phyloP scores from a whole-genome alignment of 768 basidiomycete species.

The Phlebiopsis flavidoalba region DNA sequence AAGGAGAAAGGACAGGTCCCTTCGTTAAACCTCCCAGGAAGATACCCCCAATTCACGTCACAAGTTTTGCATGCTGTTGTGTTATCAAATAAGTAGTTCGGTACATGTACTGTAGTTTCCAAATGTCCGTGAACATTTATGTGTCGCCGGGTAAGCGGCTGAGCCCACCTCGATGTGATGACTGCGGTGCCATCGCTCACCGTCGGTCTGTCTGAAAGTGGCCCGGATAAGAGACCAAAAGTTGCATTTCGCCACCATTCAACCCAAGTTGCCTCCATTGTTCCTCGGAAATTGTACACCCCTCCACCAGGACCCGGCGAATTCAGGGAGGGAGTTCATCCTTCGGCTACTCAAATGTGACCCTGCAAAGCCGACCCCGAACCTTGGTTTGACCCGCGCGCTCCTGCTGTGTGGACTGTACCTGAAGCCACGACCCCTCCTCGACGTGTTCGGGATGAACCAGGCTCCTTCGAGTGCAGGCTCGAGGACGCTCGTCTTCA shows the following conservation, averaged over 20 bases:
- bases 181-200: background rate
- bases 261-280: background rate
- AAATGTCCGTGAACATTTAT: background rate
- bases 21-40: background rate
- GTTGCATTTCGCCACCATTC: background rate
- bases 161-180: background rate
- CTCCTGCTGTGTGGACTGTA: background rate
- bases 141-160: background rate
- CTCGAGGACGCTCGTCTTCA: background rate
- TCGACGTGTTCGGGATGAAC: slow-evolving; percentile 6
- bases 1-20: background rate
- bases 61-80: slow-evolving; percentile 4
- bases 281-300: background rate
- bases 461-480: slow-evolving; percentile 9
- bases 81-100: background rate
- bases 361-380: background rate
- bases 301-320: no score
- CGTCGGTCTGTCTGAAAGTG: no score
- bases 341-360: background rate
- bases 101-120: slow-evolving; percentile 2
- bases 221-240: background rate
- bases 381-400: background rate
- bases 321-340: background rate
- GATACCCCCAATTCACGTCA: background rate
- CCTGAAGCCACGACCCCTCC: background rate